Percentiles rank a stretch among this genome's conserved stretches.
Evolutionary conservation across 305 asterid genomes (phyloP).

Genomic region (Striga hermonthica): DNA sequence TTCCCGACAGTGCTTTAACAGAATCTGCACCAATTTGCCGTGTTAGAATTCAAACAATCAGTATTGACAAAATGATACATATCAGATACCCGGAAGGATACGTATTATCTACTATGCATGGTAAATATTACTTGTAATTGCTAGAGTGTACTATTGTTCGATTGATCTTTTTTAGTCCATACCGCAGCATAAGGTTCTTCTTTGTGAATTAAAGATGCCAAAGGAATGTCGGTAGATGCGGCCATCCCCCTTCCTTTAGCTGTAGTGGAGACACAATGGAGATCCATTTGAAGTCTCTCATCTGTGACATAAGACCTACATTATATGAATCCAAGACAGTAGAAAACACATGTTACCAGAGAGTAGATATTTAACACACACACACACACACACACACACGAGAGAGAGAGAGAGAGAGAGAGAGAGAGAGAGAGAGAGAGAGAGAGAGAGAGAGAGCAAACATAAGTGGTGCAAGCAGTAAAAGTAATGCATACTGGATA

Average conservation of each 20-base stretch:
- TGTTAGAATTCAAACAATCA: constrained; percentile 23
- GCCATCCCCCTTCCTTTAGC: constrained; percentile 75
- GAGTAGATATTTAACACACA: not conserved
- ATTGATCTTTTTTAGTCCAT: constrained; percentile 23
- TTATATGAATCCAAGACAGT: constrained; percentile 47
- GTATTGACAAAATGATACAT: not conserved
- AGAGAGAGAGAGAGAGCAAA: too few relatives aligned
- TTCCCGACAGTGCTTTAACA: constrained; percentile 80
- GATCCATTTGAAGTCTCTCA: constrained; percentile 44
- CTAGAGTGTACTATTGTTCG: constrained; percentile 2
- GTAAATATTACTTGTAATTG: not conserved
- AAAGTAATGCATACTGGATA: too few relatives aligned
- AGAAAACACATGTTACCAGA: constrained; percentile 35
- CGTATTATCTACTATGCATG: not conserved
- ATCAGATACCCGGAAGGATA: not conserved
- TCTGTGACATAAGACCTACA: constrained; percentile 75
- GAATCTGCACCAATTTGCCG: constrained; percentile 52
- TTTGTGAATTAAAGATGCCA: constrained; percentile 64
- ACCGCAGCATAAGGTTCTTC: constrained; percentile 96
- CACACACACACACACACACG: too few relatives aligned
- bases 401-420: too few relatives aligned
- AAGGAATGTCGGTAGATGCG: constrained; percentile 48
- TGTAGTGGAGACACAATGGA: constrained; percentile 43
- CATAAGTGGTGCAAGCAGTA: too few relatives aligned
- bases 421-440: too few relatives aligned